Base-by-base conservation (phyloP, 2,329 filamentous ascomycete genomes). In the Aspergillus caelatus region DNA sequence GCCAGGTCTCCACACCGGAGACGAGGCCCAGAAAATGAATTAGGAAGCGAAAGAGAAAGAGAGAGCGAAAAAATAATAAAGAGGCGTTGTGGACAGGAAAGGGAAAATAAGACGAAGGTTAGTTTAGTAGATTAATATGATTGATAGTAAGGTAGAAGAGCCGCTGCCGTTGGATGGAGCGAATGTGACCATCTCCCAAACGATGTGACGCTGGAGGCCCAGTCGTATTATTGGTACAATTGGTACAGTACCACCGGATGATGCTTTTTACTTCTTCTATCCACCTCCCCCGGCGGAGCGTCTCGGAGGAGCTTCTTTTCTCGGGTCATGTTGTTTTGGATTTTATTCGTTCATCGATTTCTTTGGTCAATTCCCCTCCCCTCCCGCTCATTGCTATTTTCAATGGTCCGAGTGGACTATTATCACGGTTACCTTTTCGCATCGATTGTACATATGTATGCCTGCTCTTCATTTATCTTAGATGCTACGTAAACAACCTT, bases 141-240 rank as follows among this genome's bases (percentile, higher is more conserved):
- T 30, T 52, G 56, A 39, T 45, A 21, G 52, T 45, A 58, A 43
- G 56, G 41, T 56, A 48, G 52, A 57, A 57, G 59, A 60, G 58
- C 61, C 60, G 62, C 60, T 68, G 39, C 39, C 19, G 53, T 55
- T 55, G 60, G 62, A 66, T 57, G 62, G 62, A 70, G 66, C 62
- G 39, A 63, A 75, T 76, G 74, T 71, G 74, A 76, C 74, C 74
- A 73, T 75, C 69, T 71, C 70, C 64, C 68, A 74, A 70, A 65
- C 74, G 71, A 77, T 77, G 72, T 69, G 74, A 77, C 75, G 72
- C 70, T 76, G 70, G 41, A 57, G 63, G 63, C 64, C 60, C 60
- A 64, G 61, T 61, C 58, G 60, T 57, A 61, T 55, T 53, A 55
- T 63, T 54, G 58, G 54, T 54, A 46, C n/a, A 21, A 21, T 46